Evolutionary conservation across 2,329 filamentous ascomycete genomes (phyloP).

Genomic region (Calonectria hongkongensis): DNA sequence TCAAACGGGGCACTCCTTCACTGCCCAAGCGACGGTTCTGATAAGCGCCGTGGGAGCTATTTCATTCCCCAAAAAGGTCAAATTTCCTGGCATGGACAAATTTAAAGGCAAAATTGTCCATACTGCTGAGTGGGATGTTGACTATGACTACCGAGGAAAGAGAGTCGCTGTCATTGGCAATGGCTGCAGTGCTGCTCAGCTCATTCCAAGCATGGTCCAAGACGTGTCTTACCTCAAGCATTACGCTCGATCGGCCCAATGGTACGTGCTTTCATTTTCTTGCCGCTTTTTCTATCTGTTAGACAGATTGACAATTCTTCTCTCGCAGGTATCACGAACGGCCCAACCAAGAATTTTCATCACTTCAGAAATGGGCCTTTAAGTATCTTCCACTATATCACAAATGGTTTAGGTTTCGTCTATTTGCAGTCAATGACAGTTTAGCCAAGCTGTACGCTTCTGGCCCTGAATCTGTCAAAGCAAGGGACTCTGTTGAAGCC

Average conservation of each 20-base stretch:
- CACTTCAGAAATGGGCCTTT: slow-evolving; percentile 22
- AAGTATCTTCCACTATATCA: slow-evolving; percentile 20
- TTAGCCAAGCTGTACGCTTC: slow-evolving; percentile 21
- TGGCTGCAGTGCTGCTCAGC: slow-evolving; percentile 34
- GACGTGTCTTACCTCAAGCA: slow-evolving; percentile 28
- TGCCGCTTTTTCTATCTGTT: no score
- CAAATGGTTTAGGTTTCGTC: slow-evolving; percentile 1
- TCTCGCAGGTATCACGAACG: slow-evolving; percentile 32
- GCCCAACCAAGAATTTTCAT: slow-evolving; percentile 25
- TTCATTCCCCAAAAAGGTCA: slow-evolving; percentile 26
- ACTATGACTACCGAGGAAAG: slow-evolving; percentile 29
- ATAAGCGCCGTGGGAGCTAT: slow-evolving; percentile 34
- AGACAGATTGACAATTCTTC: background rate
- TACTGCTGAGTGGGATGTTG: slow-evolving; percentile 30
- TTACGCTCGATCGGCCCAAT: slow-evolving; percentile 34
- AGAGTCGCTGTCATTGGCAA: slow-evolving; percentile 36
- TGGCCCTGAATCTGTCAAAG: slow-evolving; percentile 3
- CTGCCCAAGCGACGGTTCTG: slow-evolving; percentile 19
- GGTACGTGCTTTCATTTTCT: background rate
- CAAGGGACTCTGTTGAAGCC: slow-evolving; percentile 7
- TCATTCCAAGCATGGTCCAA: slow-evolving; percentile 24
- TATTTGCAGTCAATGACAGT: slow-evolving; percentile 31
- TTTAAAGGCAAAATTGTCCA: slow-evolving; percentile 34
- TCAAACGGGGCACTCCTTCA: slow-evolving; percentile 10
- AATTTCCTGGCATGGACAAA: slow-evolving; percentile 31